Base-by-base conservation (phyloP, 352 stramenopile species). In the Plasmopara muralis region DNA sequence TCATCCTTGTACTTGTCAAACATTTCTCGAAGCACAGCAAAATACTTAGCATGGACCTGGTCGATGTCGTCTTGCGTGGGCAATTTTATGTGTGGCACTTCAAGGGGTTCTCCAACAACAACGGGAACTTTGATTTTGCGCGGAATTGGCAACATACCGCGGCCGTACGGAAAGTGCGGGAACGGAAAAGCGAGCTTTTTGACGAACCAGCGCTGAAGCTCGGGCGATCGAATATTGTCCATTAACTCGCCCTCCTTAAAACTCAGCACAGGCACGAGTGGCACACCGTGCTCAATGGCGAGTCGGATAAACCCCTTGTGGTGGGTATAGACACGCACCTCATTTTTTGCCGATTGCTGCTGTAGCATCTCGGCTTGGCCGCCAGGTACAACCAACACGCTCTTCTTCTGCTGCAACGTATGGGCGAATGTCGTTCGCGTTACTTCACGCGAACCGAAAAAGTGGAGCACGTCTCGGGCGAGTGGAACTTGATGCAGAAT, bases 361-460 rank as follows among this genome's bases (percentile, higher is more conserved):
- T 86, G 60, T 18, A 93, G 57, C 80, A 93, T 90, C 56, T 93
- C 83, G 9, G 80, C 74, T 55, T 93, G 83, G 13, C 83, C 83
- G 6, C 83, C 83, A 6, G 83, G 83, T 20, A 93, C 80, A 33
- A 93, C 57, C 48, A 93, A 43, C 14, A 93, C 77, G 37, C 70
- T 89, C 37, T 86, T 52, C 29, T 81, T 75, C 20, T 83, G 55
- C 13, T 71, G 46, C 0, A 93, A 46, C 6, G 78, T 66, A 14
- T 60, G 34, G 0, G 57, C 55, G 39, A 93, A 91, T 5, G 78
- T 72, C 45, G 77, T 55, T 42, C 74, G 68, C 5, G 80, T 82
- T 8, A 93, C 83, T 63, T 93, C 83, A 51, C 78, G 76, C 28
- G 68, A 79, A 9, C 83, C 83, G 15, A 82, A 87, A 43, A 73